Evolutionary conservation across 805 yeast species (phyloP), one percentile per base, ranked within the genome.

Genomic region (Pichia exigua): DNA sequence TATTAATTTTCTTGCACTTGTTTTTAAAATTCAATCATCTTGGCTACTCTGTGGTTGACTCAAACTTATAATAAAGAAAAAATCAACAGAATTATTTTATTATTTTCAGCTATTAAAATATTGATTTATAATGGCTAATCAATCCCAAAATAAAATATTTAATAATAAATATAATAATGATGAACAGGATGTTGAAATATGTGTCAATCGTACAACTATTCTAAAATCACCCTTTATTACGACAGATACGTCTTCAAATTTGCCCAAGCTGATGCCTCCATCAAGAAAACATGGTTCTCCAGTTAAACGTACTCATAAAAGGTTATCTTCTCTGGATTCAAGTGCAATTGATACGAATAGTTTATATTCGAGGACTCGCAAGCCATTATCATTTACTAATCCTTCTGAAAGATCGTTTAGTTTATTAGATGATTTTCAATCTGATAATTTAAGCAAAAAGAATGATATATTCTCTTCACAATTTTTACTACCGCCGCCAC

Each of bases 351-450:
- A 41, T 15, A 30, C 26, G 9, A 22, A 28, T 2, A 27, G 8
- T 17, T n/a, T 49, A 8, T 18, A 45, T 15, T 28, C 45, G 18
- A 43, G 44, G 35, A 46, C 27, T 43, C 41, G 47, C 18, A 40
- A 41, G 38, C 50, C 40, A 13, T 38, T 47, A 30, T 20, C 17
- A 1, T 44, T 50, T 20, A 3, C 22, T 38, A 13, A 17, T 26
- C 3, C 18, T n/a, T 22, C 39, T 6, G 32, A 30, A 7, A 47
- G 39, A 7, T 38, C 44, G 1, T 54, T 53, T 6, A 59, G 54
- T 48, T 46, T 62, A 2, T 51, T 65, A 46, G 68, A 65, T 50
- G 69, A 65, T 51, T 65, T 62, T 47, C 64, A 60, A 32, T 46
- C 62, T 7, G 65, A 64, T 11, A 58, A 62, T 50, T 5, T 8